Base-by-base conservation (phyloP, 306 rosid species). In the Gastrolobium bilobum region DNA sequence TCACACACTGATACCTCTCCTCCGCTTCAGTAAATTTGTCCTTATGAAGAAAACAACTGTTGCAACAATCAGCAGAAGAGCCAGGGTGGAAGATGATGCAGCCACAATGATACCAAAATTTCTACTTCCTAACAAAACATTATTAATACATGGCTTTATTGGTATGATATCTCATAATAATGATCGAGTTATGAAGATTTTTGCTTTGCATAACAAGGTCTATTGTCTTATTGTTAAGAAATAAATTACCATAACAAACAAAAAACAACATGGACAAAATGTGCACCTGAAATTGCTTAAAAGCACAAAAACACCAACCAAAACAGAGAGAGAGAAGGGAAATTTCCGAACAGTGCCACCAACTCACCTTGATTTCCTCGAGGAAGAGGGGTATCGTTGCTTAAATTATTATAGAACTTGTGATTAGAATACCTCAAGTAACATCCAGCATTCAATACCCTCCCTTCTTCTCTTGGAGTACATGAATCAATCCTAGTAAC, bases 371-470 rank as follows among this genome's bases (percentile, higher is more conserved):
- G 63, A 29, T 70, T 50, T 47, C 40, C 47, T 4, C 7, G 56
- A 57, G 63, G 15, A 14, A 33, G 56, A 57, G 63, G 15, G 31
- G 40, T 3, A 59, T 4, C 33, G 31, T n/a, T 38, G 30, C 4
- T 79, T 48, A 78, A 79, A 60, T 42, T 70, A 20, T 60, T 34
- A 71, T 79, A 79, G 64, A 79, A 79, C 40, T 50, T 60, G 1
- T 60, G 26, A 15, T 31, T 14, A 1, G 83, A 70, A 79, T 37
- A 70, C 65, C 56, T 79, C 78, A 79, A 70, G 67, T 79, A 79
- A 60, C 83, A 79, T 15, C 78, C 83, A 26, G 56, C 69, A 79
- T 51, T 59, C 72, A 79, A 71, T 4, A 35, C 78, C 59, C 76
- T 70, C 44, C 71, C 83, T 37, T 79, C 83, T 38, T 37, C 47